phyloP scores from a whole-genome alignment of 2,329 filamentous ascomycete genomes.

The Pseudocercospora fijiensis region DNA sequence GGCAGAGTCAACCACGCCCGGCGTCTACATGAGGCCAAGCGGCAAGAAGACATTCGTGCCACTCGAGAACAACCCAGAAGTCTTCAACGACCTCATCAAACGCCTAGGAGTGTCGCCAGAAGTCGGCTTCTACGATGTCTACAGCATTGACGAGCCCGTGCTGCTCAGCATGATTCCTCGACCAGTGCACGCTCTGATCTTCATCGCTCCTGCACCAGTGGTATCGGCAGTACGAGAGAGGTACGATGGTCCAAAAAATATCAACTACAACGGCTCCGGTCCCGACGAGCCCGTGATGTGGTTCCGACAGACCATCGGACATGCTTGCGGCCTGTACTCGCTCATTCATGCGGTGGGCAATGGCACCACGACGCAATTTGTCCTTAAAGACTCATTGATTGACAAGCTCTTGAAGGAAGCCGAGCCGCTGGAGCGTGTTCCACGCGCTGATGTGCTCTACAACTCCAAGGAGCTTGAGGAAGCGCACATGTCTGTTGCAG shows the following conservation, averaged over 20 bases:
- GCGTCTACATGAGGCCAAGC: constrained; percentile 28
- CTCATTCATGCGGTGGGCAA: constrained; percentile 57
- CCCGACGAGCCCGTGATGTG: constrained; percentile 55
- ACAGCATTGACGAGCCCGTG: constrained; percentile 53
- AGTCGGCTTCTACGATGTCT: constrained; percentile 56
- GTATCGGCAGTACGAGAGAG: constrained; percentile 45
- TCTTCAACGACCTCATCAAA: constrained; percentile 52
- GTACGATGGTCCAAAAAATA: constrained; percentile 41
- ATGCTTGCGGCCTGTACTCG: constrained; percentile 60
- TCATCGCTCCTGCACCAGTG: constrained; percentile 51
- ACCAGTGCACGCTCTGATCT: constrained; percentile 55
- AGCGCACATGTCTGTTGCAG: constrained; percentile 46
- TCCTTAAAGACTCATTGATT: constrained; percentile 47
- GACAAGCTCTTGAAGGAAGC: constrained; percentile 48
- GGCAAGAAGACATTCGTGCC: constrained; percentile 37
- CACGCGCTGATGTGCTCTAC: constrained; percentile 55
- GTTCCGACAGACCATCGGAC: constrained; percentile 56
- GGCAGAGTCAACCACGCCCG: constrained; percentile 25
- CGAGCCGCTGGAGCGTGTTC: constrained; percentile 44
- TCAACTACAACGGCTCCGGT: constrained; percentile 49
- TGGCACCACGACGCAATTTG: constrained; percentile 45
- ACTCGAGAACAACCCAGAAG: constrained; percentile 57
- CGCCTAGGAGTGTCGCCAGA: constrained; percentile 50
- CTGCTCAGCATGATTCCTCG: constrained; percentile 53
- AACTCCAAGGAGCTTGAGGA: constrained; percentile 47